Evolutionary conservation across 805 yeast species (phyloP), one percentile per base, ranked within the genome.

Genomic region (Pichia phayaonensis): DNA sequence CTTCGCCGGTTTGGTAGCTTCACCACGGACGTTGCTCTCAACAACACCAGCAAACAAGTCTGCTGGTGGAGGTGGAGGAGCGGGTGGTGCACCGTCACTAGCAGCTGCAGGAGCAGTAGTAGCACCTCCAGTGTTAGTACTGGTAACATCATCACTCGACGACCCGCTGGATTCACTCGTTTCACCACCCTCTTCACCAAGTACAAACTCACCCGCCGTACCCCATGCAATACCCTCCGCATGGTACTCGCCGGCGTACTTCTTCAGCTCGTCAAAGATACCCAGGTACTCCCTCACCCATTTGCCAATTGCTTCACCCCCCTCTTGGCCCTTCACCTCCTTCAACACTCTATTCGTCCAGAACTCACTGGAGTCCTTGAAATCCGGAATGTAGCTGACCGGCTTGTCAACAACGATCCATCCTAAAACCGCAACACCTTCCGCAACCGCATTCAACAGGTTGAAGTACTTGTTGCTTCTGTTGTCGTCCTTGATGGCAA

Each of bases 291-390:
- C 61, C 54, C 82, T 80, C 40, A 85, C 96, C 98, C 98, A 94
- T 51, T 84, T 85, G 24, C 77, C 83, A 44, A 47, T 39, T 8
- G 47, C 21, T 21, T 51, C 50, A 18, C 39, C 34, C 45, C 87
- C 87, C 45, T 77, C 70, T n/a, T n/a, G n/a, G 20, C 84, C 95
- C 67, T 79, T 89, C 71, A 71, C 82, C 54, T 89, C 96, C 68
- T 90, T 90, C 65, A 90, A 69, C 42, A 92, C 84, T 59, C 96
- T 80, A 70, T 94, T 90, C 12, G 95, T 79, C 90, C 97, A 94
- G 70, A 94, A 94, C 65, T 85, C 92, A 36, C 96, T 86, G 21
- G 95, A 81, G 62, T 94, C 99, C 63, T 84, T 86, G 69, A 83
- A 86, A 56, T 90, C 97, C 4, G 85, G 79, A 50, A 94, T 77